Evolutionary conservation across 768 basidiomycete genomes (phyloP).

Genomic region (Pisolithus tinctorius): DNA sequence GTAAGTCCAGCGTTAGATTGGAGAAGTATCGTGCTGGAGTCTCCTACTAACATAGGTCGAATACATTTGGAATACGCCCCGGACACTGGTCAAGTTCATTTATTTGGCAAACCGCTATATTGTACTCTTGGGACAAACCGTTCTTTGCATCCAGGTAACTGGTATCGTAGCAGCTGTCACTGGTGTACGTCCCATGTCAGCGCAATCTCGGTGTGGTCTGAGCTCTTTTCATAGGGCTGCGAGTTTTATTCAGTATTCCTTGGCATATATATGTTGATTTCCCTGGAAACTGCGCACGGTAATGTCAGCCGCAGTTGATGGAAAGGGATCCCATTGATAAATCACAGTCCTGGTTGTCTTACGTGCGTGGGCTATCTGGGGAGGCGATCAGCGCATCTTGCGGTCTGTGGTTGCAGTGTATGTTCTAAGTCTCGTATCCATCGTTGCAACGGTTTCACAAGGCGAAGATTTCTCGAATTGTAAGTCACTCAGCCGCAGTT

Average conservation of each 20-base stretch:
- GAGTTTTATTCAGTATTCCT: not conserved
- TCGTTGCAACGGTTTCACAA: not conserved
- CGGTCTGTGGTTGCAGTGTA: not conserved
- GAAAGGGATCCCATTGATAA: not conserved
- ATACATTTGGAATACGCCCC: conserved; percentile 7
- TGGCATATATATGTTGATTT: not conserved
- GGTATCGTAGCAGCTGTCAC: not conserved
- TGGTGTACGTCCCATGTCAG: not conserved
- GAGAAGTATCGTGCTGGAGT: not conserved
- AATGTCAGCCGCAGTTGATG: not conserved
- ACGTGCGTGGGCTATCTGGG: not conserved
- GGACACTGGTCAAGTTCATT: conserved; percentile 3
- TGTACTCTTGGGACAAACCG: conserved; percentile 1
- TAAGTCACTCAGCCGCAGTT: not conserved
- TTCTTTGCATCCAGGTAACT: not conserved
- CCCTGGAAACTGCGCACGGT: not conserved
- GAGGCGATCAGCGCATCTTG: not conserved
- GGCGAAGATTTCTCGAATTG: not conserved
- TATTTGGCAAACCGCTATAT: conserved; percentile 5
- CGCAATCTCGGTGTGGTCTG: not conserved
- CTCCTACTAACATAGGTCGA: not conserved
- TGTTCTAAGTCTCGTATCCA: not conserved
- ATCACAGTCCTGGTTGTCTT: not conserved
- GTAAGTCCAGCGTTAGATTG: not conserved
- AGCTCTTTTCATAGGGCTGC: not conserved